A percentile compares a stretch with the other conserved stretches of the same genome.
Conservation (phyloP, 805 yeast species). For the Candida railenensis region DNA sequence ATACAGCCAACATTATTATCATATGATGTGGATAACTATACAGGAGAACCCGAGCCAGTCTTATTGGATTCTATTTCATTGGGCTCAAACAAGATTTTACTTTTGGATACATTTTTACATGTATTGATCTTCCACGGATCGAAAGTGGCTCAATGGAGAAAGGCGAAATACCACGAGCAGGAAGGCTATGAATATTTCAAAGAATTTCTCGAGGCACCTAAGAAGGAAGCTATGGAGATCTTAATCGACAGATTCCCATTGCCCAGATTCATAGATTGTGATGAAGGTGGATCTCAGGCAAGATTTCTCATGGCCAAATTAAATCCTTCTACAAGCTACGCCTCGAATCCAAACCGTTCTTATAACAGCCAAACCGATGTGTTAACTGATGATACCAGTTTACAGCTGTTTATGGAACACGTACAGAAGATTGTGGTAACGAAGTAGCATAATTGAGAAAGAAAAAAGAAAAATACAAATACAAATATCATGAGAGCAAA, state of each 20-base stretch:
- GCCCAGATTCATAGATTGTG: constrained; percentile 71
- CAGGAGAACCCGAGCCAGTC: constrained; percentile 61
- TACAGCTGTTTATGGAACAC: constrained; percentile 49
- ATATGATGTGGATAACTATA: constrained; percentile 46
- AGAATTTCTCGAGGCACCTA: constrained; percentile 60
- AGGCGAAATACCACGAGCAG: constrained; percentile 59
- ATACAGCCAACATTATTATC: constrained; percentile 67
- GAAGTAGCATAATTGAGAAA: not conserved
- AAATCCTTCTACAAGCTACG: constrained; percentile 62
- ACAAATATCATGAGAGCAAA: not conserved
- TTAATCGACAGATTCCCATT: constrained; percentile 67
- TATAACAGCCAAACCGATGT: constrained; percentile 20
- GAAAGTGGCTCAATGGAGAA: constrained; percentile 65
- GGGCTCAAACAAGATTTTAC: constrained; percentile 53
- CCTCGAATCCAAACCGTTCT: constrained; percentile 34
- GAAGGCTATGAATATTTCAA: constrained; percentile 61
- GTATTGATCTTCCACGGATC: constrained; percentile 67
- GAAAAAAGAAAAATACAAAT: not conserved
- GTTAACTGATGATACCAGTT: constrained; percentile 52
- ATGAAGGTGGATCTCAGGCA: constrained; percentile 76
- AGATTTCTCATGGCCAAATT: constrained; percentile 68
- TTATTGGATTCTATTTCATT: constrained; percentile 63
- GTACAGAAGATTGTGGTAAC: constrained; percentile 27
- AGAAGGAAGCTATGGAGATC: constrained; percentile 63
- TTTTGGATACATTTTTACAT: constrained; percentile 70